These are phyloP conservation scores for Fennellomyces sp. DNA, from an alignment of 371 early-diverging fungal species.

Conservation along the genomic window DNA sequence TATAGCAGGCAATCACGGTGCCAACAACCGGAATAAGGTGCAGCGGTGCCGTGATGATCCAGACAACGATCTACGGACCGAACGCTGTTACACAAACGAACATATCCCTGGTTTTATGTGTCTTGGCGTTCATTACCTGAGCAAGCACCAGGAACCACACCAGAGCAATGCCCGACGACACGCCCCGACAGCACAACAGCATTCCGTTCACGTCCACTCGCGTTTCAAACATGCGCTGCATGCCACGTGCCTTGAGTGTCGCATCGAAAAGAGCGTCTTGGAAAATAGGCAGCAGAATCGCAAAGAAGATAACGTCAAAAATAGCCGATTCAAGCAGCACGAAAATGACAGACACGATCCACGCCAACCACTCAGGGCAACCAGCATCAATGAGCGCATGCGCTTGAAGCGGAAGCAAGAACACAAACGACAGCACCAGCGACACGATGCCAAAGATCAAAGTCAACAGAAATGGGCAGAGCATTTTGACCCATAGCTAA, in stretches of 20 bases:
- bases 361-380: slow-evolving; percentile 58
- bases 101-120: too few relatives aligned
- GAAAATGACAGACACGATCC: slow-evolving; percentile 57
- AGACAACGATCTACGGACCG: slow-evolving; percentile 40
- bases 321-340: slow-evolving; percentile 56
- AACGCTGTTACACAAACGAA: neutral
- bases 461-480: slow-evolving; percentile 46
- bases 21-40: slow-evolving; percentile 66
- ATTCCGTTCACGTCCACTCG: slow-evolving; percentile 29
- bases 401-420: slow-evolving; percentile 47
- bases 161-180: slow-evolving; percentile 27
- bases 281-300: slow-evolving; percentile 56
- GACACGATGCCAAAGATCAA: slow-evolving; percentile 37
- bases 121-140: slow-evolving; percentile 15
- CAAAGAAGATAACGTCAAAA: slow-evolving; percentile 51
- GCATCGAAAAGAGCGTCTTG: slow-evolving; percentile 61
- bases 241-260: slow-evolving; percentile 48
- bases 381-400: slow-evolving; percentile 52
- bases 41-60: slow-evolving; percentile 61
- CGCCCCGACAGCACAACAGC: slow-evolving; percentile 38
- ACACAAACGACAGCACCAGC: slow-evolving; percentile 40
- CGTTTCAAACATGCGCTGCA: slow-evolving; percentile 48
- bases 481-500: slow-evolving; percentile 43
- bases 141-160: slow-evolving; percentile 21
- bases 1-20: slow-evolving; percentile 53